A percentile compares a stretch with the other conserved stretches of the same genome.
These are phyloP conservation scores for Hypoxylon sp. DNA, from an alignment of 2,329 filamentous ascomycete genomes.

Conservation along the genomic window DNA sequence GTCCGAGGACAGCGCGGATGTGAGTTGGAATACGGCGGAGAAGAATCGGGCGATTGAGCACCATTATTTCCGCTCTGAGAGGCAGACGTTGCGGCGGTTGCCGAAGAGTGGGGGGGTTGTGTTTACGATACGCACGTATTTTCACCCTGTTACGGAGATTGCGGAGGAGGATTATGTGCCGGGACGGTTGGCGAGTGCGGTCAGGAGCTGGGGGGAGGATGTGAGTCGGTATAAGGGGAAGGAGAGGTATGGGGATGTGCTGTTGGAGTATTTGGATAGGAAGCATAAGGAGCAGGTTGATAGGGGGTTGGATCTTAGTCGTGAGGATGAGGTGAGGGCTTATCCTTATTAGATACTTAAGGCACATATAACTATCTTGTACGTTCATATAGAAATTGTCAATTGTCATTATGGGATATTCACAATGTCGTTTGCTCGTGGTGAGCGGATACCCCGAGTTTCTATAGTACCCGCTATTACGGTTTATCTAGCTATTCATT, in stretches of 20 bases:
- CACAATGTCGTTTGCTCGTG: neutral
- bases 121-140: conserved; percentile 86
- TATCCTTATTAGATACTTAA: conserved; percentile 48
- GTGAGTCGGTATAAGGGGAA: conserved; percentile 83
- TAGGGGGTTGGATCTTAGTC: conserved; percentile 70
- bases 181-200: conserved; percentile 79
- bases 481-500: too few relatives aligned
- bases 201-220: conserved; percentile 85
- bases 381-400: neutral
- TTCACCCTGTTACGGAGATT: conserved; percentile 77
- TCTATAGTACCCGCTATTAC: too few relatives aligned
- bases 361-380: neutral
- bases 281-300: conserved; percentile 81
- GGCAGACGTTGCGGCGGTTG: conserved; percentile 76
- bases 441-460: conserved; percentile 3
- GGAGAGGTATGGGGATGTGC: conserved; percentile 77
- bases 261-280: conserved; percentile 81
- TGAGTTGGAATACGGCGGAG: conserved; percentile 81
- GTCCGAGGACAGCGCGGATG: conserved; percentile 72
- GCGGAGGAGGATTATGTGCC: conserved; percentile 81
- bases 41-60: conserved; percentile 79
- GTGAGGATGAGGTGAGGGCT: conserved; percentile 50
- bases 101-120: conserved; percentile 70
- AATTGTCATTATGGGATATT: neutral
- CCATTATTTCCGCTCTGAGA: conserved; percentile 82